phyloP scores from a whole-genome alignment of 2,329 filamentous ascomycete species.

The Aspergillus sp. region DNA sequence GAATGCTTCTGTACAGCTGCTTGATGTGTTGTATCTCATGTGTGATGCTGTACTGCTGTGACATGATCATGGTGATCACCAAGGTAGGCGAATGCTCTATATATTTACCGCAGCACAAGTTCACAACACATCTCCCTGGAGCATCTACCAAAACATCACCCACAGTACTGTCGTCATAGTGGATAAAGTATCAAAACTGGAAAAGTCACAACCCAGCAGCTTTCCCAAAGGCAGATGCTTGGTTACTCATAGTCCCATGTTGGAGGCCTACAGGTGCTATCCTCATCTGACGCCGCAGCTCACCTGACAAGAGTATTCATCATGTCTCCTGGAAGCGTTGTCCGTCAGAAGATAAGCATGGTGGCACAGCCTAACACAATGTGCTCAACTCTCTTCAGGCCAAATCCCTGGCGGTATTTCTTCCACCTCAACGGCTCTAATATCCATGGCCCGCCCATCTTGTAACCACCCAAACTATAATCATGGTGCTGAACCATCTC shows the following conservation, averaged over 20 bases:
- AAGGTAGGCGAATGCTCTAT: no score
- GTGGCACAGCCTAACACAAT: background rate
- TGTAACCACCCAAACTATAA: background rate
- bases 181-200: background rate
- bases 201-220: background rate
- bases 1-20: no score
- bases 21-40: no score
- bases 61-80: no score
- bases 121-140: no score
- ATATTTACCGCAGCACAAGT: no score
- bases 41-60: no score
- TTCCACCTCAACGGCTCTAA: background rate
- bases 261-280: background rate
- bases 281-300: background rate
- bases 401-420: background rate
- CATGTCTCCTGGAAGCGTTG: background rate
- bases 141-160: background rate
- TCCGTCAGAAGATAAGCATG: background rate
- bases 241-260: background rate
- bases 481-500: conserved; percentile 10
- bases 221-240: background rate
- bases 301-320: conserved; percentile 2
- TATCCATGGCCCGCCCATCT: background rate
- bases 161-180: background rate
- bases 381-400: background rate